Evolutionary conservation across 1,284 basidiomycete species (phyloP).

Genomic region (Rhodotorula sp.): DNA sequence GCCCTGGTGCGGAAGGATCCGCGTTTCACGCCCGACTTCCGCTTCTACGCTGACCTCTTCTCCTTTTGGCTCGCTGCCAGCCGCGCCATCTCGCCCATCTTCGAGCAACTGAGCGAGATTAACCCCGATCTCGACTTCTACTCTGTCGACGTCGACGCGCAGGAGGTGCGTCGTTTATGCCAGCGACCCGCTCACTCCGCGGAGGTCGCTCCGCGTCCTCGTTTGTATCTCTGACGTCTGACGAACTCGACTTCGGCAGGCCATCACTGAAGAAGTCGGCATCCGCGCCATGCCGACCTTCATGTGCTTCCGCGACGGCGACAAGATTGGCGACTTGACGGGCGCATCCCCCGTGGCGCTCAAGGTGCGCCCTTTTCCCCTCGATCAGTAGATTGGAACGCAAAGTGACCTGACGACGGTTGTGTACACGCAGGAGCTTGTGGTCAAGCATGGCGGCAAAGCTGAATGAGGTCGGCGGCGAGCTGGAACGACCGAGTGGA

Average conservation of each 20-base stretch:
- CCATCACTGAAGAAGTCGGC: conserved; percentile 62
- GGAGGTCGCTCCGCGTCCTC: too few relatives aligned
- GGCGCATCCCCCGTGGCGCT: conserved; percentile 63
- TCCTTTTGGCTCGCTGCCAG: conserved; percentile 58
- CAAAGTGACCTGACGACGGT: too few relatives aligned
- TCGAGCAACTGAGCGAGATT: conserved; percentile 63
- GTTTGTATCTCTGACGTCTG: too few relatives aligned
- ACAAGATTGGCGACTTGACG: conserved; percentile 62
- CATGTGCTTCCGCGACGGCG: conserved; percentile 67
- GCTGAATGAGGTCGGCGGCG: too few relatives aligned
- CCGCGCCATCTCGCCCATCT: conserved; percentile 72
- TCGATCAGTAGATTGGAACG: neutral
- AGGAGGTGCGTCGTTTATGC: conserved; percentile 51
- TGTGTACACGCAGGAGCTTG: too few relatives aligned
- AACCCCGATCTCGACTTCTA: conserved; percentile 64
- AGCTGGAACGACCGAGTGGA: too few relatives aligned
- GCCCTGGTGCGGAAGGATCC: neutral
- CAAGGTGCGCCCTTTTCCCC: conserved; percentile 49
- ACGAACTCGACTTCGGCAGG: too few relatives aligned
- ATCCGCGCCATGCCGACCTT: conserved; percentile 84
- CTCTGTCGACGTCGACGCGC: conserved; percentile 75
- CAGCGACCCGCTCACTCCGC: too few relatives aligned
- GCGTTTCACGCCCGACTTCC: neutral
- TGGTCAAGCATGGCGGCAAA: too few relatives aligned
- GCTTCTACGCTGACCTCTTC: neutral